These are phyloP conservation scores for Peronospora belbahrii DNA, from an alignment of 352 stramenopile genomes.

Conservation along the genomic window DNA sequence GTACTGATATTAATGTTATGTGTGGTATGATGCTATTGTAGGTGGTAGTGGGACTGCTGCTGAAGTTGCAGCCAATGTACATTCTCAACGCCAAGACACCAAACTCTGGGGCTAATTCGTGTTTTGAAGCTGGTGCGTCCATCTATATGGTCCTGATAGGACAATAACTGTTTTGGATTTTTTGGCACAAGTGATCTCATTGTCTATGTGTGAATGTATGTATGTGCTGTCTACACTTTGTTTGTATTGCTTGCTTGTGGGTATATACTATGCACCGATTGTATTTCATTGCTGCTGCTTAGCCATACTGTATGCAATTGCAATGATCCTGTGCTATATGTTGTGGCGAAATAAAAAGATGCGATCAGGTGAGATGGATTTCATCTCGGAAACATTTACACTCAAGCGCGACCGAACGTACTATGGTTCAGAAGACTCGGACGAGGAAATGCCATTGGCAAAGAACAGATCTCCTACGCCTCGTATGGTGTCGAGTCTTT, in stretches of 20 bases:
- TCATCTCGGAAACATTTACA: conserved; percentile 36
- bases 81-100: conserved; percentile 66
- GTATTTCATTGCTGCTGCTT: neutral
- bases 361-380: conserved; percentile 29
- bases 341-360: conserved; percentile 52
- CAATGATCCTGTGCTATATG: conserved; percentile 40
- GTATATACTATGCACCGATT: too few species aligned
- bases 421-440: conserved; percentile 62
- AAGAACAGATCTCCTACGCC: conserved; percentile 56
- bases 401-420: conserved; percentile 47
- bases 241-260: too few species aligned
- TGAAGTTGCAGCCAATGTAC: conserved; percentile 71
- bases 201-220: conserved; percentile 5
- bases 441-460: conserved; percentile 58
- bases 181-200: neutral
- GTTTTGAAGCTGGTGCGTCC: conserved; percentile 67
- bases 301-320: conserved; percentile 54
- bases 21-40: conserved; percentile 12
- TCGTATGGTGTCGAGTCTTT: too few species aligned
- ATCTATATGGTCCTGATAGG: too few species aligned
- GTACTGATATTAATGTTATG: conserved; percentile 1
- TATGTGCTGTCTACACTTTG: neutral
- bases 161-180: neutral
- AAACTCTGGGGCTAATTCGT: conserved; percentile 59
- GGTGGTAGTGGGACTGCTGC: conserved; percentile 57